Base-by-base conservation (phyloP, 495 filamentous ascomycete species). In the Neurospora sp. region DNA sequence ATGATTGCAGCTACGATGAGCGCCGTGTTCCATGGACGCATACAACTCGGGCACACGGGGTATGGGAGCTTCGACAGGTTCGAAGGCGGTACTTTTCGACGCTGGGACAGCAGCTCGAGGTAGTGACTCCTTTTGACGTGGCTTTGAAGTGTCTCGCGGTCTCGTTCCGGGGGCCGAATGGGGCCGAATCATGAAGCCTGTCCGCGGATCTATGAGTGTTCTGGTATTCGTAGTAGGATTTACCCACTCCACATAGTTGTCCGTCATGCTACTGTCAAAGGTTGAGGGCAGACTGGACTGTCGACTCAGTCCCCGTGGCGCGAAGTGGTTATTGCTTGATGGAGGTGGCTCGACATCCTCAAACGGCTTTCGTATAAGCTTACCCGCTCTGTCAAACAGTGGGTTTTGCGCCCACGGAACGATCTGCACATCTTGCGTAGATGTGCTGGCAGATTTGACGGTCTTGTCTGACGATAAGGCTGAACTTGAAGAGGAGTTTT, bases 151-250 rank as follows among this genome's bases (percentile, higher is more conserved):
- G 53, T 65, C 53, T 8, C 27, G 2, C 42, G 45, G 27, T 71
- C 27, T 70, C 40, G n/a, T 27, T 20, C 42, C 22, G 18, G 31
- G 18, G 14, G 39, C 20, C n/a, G 18, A 27, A 20, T 35, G 61
- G 12, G 68, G 45, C 8, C 35, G 74, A 45, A 79, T 71, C 61
- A 71, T 74, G 35, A 83, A 82, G 10, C 75, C 79, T n/a, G 78
- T 79, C 4, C 78, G 73, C 3, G 76, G 39, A 42, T 81, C 75
- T 9, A 80, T 73, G 22, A 86, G 76, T 69, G 89, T 85, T 6
- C 75, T 84, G 72, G 85, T 82, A 71, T 88, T 90, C 4, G 90
- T 92, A 9, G 79, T 73, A 3, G 91, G 92, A 74, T 96, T 88
- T n/a, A 81, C 82, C 93, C 92, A 96, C 31, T 82, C 73, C 14